Percentiles rank a stretch among this genome's conserved stretches.
Evolutionary conservation across 1,284 basidiomycete species (phyloP).

Genomic region (Microstroma glucosiphilum): DNA sequence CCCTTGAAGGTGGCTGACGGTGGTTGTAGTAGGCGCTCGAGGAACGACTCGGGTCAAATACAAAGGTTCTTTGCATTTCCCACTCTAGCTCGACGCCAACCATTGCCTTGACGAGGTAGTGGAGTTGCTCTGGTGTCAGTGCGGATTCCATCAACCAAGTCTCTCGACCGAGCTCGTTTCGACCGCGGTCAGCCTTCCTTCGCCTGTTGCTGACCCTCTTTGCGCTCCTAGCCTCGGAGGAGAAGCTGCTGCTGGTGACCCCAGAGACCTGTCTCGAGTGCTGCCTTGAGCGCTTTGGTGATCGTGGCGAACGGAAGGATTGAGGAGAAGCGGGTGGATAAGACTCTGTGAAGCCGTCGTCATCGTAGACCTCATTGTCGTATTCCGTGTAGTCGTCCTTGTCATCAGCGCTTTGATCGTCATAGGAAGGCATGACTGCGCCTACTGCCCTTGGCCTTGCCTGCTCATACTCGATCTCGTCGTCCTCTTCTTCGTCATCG

Average conservation of each 20-base stretch:
- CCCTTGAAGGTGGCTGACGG: background rate
- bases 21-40: background rate
- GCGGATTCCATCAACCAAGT: background rate
- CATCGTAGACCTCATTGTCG: background rate
- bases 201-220: background rate
- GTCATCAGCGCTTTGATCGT: background rate
- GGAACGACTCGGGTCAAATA: constrained; percentile 12
- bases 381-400: background rate
- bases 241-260: too few species aligned
- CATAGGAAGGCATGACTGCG: background rate
- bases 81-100: constrained; percentile 34
- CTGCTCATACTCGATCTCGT: background rate
- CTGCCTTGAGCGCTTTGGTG: background rate
- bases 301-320: background rate
- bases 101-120: constrained; percentile 43
- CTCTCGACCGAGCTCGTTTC: background rate
- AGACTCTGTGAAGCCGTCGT: constrained; percentile 1
- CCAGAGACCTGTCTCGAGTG: too few species aligned
- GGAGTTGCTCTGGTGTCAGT: constrained; percentile 35
- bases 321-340: background rate
- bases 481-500: background rate
- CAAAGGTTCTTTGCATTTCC: constrained; percentile 40
- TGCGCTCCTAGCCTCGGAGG: background rate
- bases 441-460: too few species aligned
- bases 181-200: background rate